Conservation (phyloP, 495 filamentous ascomycete species). For the Choiromyces venosus region DNA sequence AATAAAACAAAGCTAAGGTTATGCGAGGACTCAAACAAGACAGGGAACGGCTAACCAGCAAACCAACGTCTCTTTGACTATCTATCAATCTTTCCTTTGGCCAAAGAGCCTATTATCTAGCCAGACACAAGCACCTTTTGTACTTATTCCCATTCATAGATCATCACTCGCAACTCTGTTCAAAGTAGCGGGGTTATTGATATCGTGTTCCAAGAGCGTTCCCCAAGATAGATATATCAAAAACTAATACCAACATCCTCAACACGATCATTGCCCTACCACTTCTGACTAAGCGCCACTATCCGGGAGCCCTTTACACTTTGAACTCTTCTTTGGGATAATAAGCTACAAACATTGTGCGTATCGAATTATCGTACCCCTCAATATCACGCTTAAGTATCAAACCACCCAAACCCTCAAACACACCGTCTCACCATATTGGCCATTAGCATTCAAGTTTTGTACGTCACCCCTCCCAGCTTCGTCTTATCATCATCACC, state of each 20-base stretch:
- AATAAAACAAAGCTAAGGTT: background rate
- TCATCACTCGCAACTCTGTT: background rate
- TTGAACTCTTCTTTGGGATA: background rate
- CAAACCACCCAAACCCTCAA: background rate
- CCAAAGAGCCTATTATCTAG: background rate
- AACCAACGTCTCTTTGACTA: background rate
- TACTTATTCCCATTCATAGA: background rate
- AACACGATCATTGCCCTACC: background rate
- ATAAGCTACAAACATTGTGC: background rate
- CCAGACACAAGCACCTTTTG: background rate
- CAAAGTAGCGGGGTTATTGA: background rate
- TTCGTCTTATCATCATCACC: background rate
- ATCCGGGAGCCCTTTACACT: background rate
- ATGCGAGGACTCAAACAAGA: background rate
- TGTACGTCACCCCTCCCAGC: background rate
- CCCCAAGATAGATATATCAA: background rate
- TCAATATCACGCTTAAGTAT: background rate
- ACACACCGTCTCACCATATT: background rate
- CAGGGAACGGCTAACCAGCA: background rate
- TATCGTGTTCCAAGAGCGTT: background rate
- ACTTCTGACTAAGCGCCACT: background rate
- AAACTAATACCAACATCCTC: background rate
- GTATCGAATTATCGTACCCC: background rate
- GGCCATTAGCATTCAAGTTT: background rate
- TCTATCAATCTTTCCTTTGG: background rate